Conservation (phyloP, 129 eudicot genomes). For the Pseudognaphalium luteoalbum region DNA sequence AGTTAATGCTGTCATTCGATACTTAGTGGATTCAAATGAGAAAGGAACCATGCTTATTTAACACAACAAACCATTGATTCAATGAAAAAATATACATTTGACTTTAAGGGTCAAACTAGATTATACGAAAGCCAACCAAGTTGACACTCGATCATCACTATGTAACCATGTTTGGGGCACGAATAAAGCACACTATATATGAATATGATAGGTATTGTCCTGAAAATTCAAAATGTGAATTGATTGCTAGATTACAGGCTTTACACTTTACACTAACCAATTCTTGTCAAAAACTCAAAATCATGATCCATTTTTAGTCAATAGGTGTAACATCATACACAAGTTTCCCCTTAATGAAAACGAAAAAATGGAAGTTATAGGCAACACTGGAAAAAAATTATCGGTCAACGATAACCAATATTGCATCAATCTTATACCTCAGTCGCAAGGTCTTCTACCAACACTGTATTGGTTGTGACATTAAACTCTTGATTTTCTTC, state of each 20-base stretch:
- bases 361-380: neutral
- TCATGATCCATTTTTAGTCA: too few species aligned
- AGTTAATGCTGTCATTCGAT: neutral
- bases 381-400: neutral
- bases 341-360: neutral
- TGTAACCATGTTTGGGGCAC: too few species aligned
- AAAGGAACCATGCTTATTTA: neutral
- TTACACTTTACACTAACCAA: neutral
- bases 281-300: too few species aligned
- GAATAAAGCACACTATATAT: too few species aligned
- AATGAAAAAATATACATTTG: too few species aligned
- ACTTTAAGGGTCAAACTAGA: too few species aligned
- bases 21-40: neutral
- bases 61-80: neutral
- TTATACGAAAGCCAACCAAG: too few species aligned
- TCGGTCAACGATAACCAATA: neutral
- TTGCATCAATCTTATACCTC: constrained; percentile 12
- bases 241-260: neutral
- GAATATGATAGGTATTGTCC: neutral
- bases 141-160: too few species aligned
- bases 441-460: neutral
- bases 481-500: constrained; percentile 5
- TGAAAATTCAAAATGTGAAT: neutral
- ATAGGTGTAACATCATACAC: too few species aligned
- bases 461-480: neutral